Base-by-base conservation (phyloP, 2,329 filamentous ascomycete species). In the Xylaria sp. region DNA sequence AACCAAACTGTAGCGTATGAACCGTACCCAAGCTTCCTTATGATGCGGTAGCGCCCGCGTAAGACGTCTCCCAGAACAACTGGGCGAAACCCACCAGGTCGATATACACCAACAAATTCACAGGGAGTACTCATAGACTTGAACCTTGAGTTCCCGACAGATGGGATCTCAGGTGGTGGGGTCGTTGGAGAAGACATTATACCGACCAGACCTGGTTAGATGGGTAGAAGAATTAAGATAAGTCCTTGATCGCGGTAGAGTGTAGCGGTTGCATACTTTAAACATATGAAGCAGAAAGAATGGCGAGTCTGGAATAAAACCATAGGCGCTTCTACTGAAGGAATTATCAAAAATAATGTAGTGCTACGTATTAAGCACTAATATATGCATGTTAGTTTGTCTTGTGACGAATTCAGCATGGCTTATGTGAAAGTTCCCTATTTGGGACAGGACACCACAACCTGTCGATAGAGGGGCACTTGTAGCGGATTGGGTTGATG, bases 11-110 rank as follows among this genome's bases (percentile, higher is more conserved):
- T 47, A 5, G 57, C 40, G 18, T 29, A 32, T 47, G 37, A 44
- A 29, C 57, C 55, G 25, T 59, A 47, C 57, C 57, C 57, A 32
- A 59, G 40, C 57, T 59, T 59, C 40, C 57, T 27, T 10, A 47
- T 59, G 40, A 59, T n/a, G 47, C 25, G 57, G 40, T 59, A 59
- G 25, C 57, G 37, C 13, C 32, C 57, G 29, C 47, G 23, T 44
- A 59, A 25, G 8, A 59, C 29, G 57, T 59, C 57, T 6, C 40
- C 57, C 10, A 59, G 16, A n/a, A 27, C 18, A 16, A 59, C 55
- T 10, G 37, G 55, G 40, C 47, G 55, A 32, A 48, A 47, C n/a
- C 40, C 42, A 29, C 57, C 40, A 21, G 57, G 40, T 6, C 57
- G 40, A n/a, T 47, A 60, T 8, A 12, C 21, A 4, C 47, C 40